Percentiles rank a stretch among this genome's conserved stretches.
These are phyloP conservation scores for Corynespora cassiicola DNA, from an alignment of 2,329 filamentous ascomycete genomes.

Conservation along the genomic window DNA sequence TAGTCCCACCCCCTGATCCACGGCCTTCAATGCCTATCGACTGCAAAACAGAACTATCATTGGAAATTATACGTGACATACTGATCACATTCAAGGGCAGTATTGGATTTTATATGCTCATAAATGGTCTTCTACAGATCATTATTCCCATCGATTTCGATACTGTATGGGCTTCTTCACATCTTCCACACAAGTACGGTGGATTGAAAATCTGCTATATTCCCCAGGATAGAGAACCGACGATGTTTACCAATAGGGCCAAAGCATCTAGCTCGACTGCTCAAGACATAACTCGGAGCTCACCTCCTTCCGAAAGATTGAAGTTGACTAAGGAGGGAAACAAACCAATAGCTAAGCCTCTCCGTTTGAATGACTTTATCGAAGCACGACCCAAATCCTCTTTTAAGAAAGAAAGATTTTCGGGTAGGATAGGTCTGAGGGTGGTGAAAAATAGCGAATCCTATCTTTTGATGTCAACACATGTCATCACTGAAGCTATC, in stretches of 20 bases:
- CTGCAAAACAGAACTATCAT: conserved; percentile 6
- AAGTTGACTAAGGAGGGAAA: too few species aligned
- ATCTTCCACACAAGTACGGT: conserved; percentile 24
- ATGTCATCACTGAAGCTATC: conserved; percentile 28
- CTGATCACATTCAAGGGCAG: conserved; percentile 24
- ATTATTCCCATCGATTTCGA: conserved; percentile 21
- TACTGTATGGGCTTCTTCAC: conserved; percentile 18
- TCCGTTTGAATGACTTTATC: conserved; percentile 26
- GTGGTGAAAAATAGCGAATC: conserved; percentile 10
- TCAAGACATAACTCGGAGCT: neutral
- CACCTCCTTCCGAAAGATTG: too few species aligned
- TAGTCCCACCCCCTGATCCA: conserved; percentile 22
- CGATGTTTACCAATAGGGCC: conserved; percentile 15
- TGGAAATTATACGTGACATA: conserved; percentile 17
- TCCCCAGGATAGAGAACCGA: conserved; percentile 15
- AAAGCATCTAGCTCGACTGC: conserved; percentile 11
- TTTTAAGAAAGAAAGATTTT: conserved; percentile 16
- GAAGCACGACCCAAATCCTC: conserved; percentile 19
- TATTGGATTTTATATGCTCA: conserved; percentile 23
- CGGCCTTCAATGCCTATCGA: conserved; percentile 17
- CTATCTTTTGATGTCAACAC: conserved; percentile 26
- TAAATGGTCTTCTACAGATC: conserved; percentile 20
- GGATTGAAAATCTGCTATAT: conserved; percentile 24
- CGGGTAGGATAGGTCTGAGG: conserved; percentile 22
- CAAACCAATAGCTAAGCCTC: conserved; percentile 5